Base-by-base conservation (phyloP, 2,329 filamentous ascomycete genomes). In the Chaetomium sp. region DNA sequence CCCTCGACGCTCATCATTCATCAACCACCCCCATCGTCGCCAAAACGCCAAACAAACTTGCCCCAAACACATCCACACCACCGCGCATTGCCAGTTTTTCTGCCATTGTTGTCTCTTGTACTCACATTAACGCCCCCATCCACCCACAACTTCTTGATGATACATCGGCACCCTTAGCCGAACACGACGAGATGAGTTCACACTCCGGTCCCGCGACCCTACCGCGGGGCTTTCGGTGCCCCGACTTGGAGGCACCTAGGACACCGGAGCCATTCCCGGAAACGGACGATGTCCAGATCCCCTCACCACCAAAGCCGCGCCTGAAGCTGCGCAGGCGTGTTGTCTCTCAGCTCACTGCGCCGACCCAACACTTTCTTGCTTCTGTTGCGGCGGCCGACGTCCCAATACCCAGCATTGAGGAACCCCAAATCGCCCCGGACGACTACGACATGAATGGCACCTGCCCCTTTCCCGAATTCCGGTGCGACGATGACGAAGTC, bases 281-380 rank as follows among this genome's bases (percentile, higher is more conserved):
- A 41, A 61, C 69, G 27, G 66, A 67, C 43, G 70, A 72, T 32
- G 63, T 64, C 54, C 72, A 71, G 54, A 71, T 74, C 7, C 76
- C 79, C 9, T 77, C 77, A 40, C 75, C 79, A 33, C 77, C 76
- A 44, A 75, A 78, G 64, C 79, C 76, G 58, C 78, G 78, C 52
- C 72, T 84, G 62, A 76, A 74, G 60, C 68, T 84, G 57, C 81
- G 81, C 68, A 76, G 77, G 63, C 80, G 80, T 62, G 74, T 77
- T 64, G 74, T 75, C 40, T 76, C 79, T 32, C 74, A 77, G 55
- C 71, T 80, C 9, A 69, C 75, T 56, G 81, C 81, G 40, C 81
- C 83, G 1, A 86, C 83, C 1, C 76, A 84, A 64, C 81, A 86
- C 50, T 86, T 86, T 64, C 76, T 86, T n/a, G 82, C 81, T 2